phyloP scores from a whole-genome alignment of 1,284 basidiomycete species.

The Cystobasidium slooffiae region DNA sequence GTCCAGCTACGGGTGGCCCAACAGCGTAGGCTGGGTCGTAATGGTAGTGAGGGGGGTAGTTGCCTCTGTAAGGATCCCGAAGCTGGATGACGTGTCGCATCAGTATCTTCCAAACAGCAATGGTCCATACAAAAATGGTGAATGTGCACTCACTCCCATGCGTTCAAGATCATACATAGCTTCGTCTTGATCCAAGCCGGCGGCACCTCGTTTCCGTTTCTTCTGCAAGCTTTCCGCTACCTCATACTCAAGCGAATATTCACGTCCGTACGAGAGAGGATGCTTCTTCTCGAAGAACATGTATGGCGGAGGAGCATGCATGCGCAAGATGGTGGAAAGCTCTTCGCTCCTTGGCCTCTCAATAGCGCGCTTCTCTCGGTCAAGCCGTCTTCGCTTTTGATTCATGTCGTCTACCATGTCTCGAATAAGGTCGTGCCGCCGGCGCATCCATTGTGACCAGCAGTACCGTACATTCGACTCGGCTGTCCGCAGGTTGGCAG shows the following conservation, averaged over 20 bases:
- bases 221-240: conserved; percentile 50
- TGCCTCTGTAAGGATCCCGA: conserved; percentile 31
- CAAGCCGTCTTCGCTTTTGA: conserved; percentile 74
- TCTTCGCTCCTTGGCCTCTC: conserved; percentile 70
- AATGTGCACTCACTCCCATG: conserved; percentile 50
- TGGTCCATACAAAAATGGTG: neutral
- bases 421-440: conserved; percentile 73
- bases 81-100: conserved; percentile 5
- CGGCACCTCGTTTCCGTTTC: conserved; percentile 43
- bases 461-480: conserved; percentile 66
- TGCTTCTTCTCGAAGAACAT: conserved; percentile 47
- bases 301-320: conserved; percentile 47
- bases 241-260: conserved; percentile 48
- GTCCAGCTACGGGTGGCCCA: neutral
- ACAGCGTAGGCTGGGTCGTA: conserved; percentile 27
- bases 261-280: conserved; percentile 48
- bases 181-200: conserved; percentile 49
- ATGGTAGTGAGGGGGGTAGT: conserved; percentile 17
- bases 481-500: conserved; percentile 72
- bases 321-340: conserved; percentile 48
- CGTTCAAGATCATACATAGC: conserved; percentile 49
- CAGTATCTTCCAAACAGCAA: too few relatives aligned
- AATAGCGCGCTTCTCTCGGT: conserved; percentile 73
- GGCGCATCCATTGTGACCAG: conserved; percentile 68
- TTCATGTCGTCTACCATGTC: conserved; percentile 82